Evolutionary conservation across 345 rosid genomes (phyloP).

Genomic region (Leavenworthia alabamica): DNA sequence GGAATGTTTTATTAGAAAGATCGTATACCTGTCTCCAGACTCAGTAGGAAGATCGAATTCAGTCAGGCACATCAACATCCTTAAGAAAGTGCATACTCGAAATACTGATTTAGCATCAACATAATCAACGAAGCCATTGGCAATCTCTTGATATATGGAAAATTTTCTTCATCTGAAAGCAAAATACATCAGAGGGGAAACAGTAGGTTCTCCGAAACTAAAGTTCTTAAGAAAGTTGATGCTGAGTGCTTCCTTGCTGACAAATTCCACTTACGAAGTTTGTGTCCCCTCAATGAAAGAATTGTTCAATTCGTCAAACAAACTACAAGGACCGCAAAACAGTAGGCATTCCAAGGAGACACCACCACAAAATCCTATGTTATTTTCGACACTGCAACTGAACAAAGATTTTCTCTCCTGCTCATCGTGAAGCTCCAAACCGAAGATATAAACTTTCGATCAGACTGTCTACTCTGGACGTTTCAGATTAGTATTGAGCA

Average conservation of each 20-base stretch:
- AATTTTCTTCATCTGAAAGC: neutral
- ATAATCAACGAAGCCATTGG: neutral
- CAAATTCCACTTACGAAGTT: neutral
- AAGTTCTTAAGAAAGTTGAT: conserved; percentile 9
- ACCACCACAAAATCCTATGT: neutral
- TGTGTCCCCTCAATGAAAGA: neutral
- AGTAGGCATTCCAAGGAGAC: neutral
- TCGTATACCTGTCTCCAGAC: conserved; percentile 22
- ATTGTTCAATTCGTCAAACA: neutral
- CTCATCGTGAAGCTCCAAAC: neutral
- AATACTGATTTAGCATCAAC: conserved; percentile 2
- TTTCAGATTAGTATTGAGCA: neutral
- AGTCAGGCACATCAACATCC: conserved; percentile 16
- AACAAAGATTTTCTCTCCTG: neutral
- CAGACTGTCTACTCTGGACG: neutral
- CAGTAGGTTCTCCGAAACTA: neutral
- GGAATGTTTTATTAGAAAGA: conserved; percentile 12
- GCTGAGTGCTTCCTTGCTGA: neutral
- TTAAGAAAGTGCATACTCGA: neutral
- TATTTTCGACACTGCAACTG: neutral
- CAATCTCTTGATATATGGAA: conserved; percentile 8
- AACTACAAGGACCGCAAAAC: neutral
- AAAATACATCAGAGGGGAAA: neutral
- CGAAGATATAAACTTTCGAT: conserved; percentile 1
- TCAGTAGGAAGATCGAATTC: neutral